Conservation (phyloP, 2,329 filamentous ascomycete species). For the Curvularia lunata region DNA sequence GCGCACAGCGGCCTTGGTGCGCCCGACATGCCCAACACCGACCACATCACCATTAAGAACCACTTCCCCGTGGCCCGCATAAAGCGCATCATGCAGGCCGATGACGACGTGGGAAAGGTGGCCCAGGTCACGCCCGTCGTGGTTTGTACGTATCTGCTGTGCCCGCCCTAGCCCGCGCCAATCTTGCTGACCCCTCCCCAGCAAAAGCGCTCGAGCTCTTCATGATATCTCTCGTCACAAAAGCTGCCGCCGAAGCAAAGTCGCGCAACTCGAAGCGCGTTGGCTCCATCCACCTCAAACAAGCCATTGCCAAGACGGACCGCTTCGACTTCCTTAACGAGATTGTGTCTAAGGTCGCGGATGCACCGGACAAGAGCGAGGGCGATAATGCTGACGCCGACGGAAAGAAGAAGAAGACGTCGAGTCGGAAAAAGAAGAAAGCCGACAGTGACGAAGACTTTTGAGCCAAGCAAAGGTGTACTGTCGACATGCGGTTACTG, state of each 20-base stretch:
- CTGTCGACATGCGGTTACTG: too few species aligned
- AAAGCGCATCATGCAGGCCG: constrained; percentile 99
- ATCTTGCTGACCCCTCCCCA: constrained; percentile 37
- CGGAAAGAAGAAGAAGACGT: constrained; percentile 54
- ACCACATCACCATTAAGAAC: constrained; percentile 79
- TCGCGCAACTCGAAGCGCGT: constrained; percentile 87
- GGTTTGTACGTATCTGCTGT: constrained; percentile 65
- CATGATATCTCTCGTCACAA: constrained; percentile 92
- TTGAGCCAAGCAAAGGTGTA: constrained; percentile 21
- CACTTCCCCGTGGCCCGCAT: constrained; percentile 97
- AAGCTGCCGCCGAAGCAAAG: constrained; percentile 83
- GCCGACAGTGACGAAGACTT: constrained; percentile 48
- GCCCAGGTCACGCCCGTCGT: constrained; percentile 97
- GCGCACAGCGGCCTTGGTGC: constrained; percentile 29
- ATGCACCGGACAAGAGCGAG: constrained; percentile 62
- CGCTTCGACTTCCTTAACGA: constrained; percentile 94
- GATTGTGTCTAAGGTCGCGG: constrained; percentile 84
- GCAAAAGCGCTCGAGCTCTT: constrained; percentile 96
- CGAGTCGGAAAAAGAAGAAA: constrained; percentile 48
- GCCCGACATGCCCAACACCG: constrained; percentile 39
- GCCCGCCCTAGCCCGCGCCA: not conserved
- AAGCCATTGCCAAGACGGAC: constrained; percentile 84
- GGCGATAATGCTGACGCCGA: constrained; percentile 52
- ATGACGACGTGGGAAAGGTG: constrained; percentile 98
- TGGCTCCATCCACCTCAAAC: constrained; percentile 88